Evolutionary conservation across 2,329 filamentous ascomycete species (phyloP), one percentile per base, ranked within the genome.

Genomic region (Lecanicillium sp.): DNA sequence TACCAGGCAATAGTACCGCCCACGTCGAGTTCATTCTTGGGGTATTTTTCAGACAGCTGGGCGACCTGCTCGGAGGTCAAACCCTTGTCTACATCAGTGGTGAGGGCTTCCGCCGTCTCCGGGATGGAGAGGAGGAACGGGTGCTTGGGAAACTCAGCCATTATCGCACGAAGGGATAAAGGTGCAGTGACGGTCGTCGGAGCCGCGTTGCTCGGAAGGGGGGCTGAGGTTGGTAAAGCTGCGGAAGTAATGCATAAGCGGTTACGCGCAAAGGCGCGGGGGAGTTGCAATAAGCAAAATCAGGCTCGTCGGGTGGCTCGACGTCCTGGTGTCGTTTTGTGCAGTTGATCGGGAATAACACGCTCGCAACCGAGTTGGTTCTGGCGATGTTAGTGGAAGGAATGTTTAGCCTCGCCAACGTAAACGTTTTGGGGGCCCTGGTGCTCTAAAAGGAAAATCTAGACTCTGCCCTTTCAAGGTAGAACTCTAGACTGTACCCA

Each of bases 1-100:
- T 79, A 68, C 82, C 79, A 71, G 54, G 73, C 74, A 34, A 88
- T 79, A 19, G 74, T 75, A 19, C 73, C 77, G 15, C 72, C 79
- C 15, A 85, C 75, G 32, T 86, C 77, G 15, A 88, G 68, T 53
- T 86, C 80, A 62, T 88, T 88, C 14, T 60, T 66, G 36, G 81
- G 81, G 54, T 81, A 79, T 43, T 72, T 67, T 17, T 71, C 59
- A 40, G 79, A 70, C 17, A 81, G 65, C 40, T 75, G 60, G 37
- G 68, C 57, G 17, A 84, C 81, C 52, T 83, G 74, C 8, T 62
- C 57, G 13, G 72, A 68, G 9, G 69, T 77, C 31, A 89, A 65
- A 29, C 84, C 84, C 54, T 73, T 79, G 44, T 87, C 81, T 39
- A 79, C 54, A 52, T 83, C 70, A 37, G 81, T 81, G 27, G 69